Percentiles rank a stretch among this genome's conserved stretches.
phyloP scores from a whole-genome alignment of 2,329 filamentous ascomycete genomes.

The Raffaelea albimanens region DNA sequence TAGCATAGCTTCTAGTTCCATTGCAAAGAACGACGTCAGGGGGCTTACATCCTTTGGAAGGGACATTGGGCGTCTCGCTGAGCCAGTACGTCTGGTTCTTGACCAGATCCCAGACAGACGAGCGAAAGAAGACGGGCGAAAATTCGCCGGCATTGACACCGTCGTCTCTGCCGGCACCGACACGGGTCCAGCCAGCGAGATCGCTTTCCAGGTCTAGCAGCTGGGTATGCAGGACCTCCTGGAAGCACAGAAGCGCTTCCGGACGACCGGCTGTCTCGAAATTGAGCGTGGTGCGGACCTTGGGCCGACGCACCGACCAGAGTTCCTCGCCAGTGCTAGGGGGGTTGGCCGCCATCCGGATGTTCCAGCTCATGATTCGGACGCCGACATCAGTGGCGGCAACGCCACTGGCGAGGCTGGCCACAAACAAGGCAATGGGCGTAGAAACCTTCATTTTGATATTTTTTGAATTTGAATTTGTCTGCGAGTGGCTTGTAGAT shows the following conservation, averaged over 20 bases:
- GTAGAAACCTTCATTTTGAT: too few species aligned
- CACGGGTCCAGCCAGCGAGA: neutral
- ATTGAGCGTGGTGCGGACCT: neutral
- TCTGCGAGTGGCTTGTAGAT: too few species aligned
- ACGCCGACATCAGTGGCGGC: neutral
- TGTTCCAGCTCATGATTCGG: neutral
- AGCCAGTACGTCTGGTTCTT: neutral
- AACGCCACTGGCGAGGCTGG: neutral
- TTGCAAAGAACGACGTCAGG: too few species aligned
- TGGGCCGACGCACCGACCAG: neutral
- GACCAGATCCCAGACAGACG: neutral
- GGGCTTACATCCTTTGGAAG: neutral
- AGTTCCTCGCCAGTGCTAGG: neutral
- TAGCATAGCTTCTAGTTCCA: too few species aligned
- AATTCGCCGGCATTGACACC: neutral
- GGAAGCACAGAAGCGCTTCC: neutral
- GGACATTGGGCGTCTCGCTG: neutral
- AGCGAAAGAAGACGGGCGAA: neutral
- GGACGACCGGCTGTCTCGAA: neutral
- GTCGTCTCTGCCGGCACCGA: neutral
- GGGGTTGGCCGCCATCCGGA: neutral
- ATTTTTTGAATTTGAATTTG: too few species aligned
- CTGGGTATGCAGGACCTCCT: neutral
- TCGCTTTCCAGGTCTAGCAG: neutral
- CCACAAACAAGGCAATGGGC: too few species aligned